Percentiles rank a stretch among this genome's conserved stretches.
Conservation (phyloP, 371 early-diverging fungal species). For the Parasitella parasitica region DNA sequence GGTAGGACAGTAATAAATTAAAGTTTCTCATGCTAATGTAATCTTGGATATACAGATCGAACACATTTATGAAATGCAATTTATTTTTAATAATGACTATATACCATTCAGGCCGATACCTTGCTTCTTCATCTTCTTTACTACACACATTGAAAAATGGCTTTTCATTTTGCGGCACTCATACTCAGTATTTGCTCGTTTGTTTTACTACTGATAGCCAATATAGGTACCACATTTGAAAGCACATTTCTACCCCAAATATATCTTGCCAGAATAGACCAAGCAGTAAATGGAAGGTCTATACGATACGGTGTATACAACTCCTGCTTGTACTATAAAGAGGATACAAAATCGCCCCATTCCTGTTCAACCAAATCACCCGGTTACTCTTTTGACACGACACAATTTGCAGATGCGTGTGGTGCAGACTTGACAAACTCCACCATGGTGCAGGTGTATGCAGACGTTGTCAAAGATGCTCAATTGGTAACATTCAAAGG, state of each 20-base stretch:
- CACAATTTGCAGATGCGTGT: slow-evolving; percentile 14
- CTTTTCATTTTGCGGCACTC: slow-evolving; percentile 23
- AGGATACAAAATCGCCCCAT: not conserved
- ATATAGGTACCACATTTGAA: slow-evolving; percentile 34
- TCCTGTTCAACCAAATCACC: not conserved
- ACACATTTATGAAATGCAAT: not conserved
- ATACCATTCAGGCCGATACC: not conserved
- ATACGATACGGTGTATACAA: slow-evolving; percentile 40
- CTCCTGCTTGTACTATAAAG: slow-evolving; percentile 32
- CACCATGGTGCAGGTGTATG: not conserved
- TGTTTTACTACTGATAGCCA: slow-evolving; percentile 29
- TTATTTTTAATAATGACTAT: not conserved
- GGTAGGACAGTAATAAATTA: not conserved
- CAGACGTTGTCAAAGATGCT: slow-evolving; percentile 2
- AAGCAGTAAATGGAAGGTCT: slow-evolving; percentile 24
- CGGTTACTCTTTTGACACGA: slow-evolving; percentile 1
- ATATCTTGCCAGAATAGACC: slow-evolving; percentile 20
- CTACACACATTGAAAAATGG: slow-evolving; percentile 8
- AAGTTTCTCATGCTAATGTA: not conserved
- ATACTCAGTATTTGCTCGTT: slow-evolving; percentile 25
- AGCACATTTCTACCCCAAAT: slow-evolving; percentile 30
- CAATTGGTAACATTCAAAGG: slow-evolving; percentile 14
- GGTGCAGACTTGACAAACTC: slow-evolving; percentile 11
- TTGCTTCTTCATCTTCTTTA: not conserved
- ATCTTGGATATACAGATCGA: not conserved